Conservation (phyloP, 2,329 filamentous ascomycete genomes). For the Trichoderma afroharzianum region DNA sequence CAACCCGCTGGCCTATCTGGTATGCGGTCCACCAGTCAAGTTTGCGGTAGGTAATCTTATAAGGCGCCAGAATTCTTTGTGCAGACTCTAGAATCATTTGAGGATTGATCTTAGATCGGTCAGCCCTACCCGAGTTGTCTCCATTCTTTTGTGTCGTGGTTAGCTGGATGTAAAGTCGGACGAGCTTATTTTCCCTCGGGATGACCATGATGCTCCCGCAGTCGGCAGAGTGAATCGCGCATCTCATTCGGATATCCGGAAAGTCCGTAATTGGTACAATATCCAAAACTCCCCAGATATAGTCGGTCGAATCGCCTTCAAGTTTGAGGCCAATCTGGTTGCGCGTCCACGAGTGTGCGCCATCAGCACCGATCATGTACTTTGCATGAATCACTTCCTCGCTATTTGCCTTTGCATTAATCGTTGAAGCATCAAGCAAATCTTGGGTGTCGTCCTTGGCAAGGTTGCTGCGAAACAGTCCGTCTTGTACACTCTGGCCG, state of each 20-base stretch:
- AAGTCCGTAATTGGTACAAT: slow-evolving; percentile 28
- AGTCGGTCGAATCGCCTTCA: slow-evolving; percentile 27
- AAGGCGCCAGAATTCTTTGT: slow-evolving; percentile 62
- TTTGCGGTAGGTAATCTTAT: slow-evolving; percentile 60
- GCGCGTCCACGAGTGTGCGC: slow-evolving; percentile 27
- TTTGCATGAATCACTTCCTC: slow-evolving; percentile 1
- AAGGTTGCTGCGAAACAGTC: neutral
- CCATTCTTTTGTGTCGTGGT: neutral
- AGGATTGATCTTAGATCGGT: slow-evolving; percentile 48
- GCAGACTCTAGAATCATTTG: slow-evolving; percentile 60
- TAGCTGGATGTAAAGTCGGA: slow-evolving; percentile 1
- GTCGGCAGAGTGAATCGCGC: slow-evolving; percentile 25
- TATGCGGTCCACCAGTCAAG: slow-evolving; percentile 54
- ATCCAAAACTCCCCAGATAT: slow-evolving; percentile 30
- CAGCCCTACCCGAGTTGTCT: neutral
- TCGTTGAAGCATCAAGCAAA: neutral
- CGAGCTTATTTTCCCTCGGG: neutral
- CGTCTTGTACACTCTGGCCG: neutral
- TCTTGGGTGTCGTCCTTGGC: slow-evolving; percentile 11
- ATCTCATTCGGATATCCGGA: slow-evolving; percentile 28
- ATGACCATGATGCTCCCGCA: neutral
- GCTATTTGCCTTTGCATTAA: neutral
- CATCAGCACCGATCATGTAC: slow-evolving; percentile 25
- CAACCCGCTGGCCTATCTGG: slow-evolving; percentile 59
- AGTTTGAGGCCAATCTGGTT: slow-evolving; percentile 25